Evolutionary conservation across 78 protist species (phyloP), one percentile per base, ranked within the genome.

Genomic region (Dictyostelium discoideum): DNA sequence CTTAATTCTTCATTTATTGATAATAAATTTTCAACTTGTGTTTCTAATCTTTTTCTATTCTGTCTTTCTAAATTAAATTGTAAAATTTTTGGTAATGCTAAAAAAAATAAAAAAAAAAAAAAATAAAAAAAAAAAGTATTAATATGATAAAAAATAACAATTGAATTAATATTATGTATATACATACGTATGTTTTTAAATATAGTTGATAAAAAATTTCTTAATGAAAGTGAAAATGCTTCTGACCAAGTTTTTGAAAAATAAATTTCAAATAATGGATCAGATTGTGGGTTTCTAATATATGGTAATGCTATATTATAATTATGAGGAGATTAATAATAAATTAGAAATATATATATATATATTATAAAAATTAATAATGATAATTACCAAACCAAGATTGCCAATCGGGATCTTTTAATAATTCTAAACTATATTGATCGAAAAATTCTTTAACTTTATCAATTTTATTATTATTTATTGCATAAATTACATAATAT

Each of bases 361-460:
- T 13, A 26, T 24, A 22, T n/a, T 73, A 1, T 11, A 22, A n/a
- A 26, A 32, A 1, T 32, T 32, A 32, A 32, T 4, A 14, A 40
- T 22, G n/a, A 44, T n/a, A 22, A 81, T 81, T 88, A 96, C 97
- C 97, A 76, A 96, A 96, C 97, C 97, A 96, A 73, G 85, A 77
- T 18, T 90, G 78, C 97, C 97, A 96, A 29, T 96, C 97, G 4
- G 94, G 88, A 29, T 96, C 94, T 77, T 77, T 92, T 22, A 29
- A 40, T 32, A 96, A 26, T n/a, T 96, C 97, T 11, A 39, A 10
- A 72, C 83, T 54, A 54, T 77, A 87, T 8, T 57, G 50, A 67
- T 96, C 97, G 57, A 96, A 96, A 63, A 96, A 96, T 60, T 96
- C 97, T 73, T 78, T 78, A 11, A 89, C 92, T 26, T 92, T 96